Conservation (phyloP, 495 filamentous ascomycete genomes). For the Staphylotrichum longicolle region DNA sequence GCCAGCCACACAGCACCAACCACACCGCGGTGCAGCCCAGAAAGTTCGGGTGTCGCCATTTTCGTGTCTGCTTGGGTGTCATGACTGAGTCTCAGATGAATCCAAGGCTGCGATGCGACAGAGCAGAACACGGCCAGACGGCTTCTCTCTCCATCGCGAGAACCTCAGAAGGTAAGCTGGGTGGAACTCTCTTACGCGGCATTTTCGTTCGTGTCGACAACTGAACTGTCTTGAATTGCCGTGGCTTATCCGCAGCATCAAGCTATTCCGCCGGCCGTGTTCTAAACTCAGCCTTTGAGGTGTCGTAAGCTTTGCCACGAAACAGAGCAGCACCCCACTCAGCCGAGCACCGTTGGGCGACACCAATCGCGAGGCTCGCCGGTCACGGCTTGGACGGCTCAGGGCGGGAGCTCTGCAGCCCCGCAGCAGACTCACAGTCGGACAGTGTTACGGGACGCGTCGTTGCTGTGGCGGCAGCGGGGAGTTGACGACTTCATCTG, state of each 20-base stretch:
- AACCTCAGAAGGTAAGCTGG: no score
- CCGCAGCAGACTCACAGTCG: not conserved
- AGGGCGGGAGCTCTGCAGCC: not conserved
- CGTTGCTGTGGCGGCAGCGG: conserved; percentile 5
- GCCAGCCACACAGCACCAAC: not conserved
- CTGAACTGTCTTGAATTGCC: no score
- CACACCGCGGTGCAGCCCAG: no score
- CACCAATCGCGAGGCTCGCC: not conserved
- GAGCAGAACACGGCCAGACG: not conserved
- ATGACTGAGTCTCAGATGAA: not conserved
- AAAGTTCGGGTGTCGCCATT: not conserved
- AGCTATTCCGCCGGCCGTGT: no score
- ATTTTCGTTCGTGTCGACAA: no score
- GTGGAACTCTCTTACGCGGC: no score
- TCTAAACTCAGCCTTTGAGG: no score
- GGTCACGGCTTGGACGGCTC: not conserved
- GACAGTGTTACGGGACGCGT: not conserved
- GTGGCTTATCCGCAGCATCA: no score
- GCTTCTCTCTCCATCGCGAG: not conserved
- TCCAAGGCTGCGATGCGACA: not conserved
- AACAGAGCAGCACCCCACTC: no score
- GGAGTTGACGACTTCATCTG: not conserved
- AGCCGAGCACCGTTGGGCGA: not conserved
- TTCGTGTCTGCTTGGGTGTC: no score
- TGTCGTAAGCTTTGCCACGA: no score